Evolutionary conservation across 129 eudicot species (phyloP), one percentile per base, ranked within the genome.

Genomic region (Helichrysum umbraculigerum): DNA sequence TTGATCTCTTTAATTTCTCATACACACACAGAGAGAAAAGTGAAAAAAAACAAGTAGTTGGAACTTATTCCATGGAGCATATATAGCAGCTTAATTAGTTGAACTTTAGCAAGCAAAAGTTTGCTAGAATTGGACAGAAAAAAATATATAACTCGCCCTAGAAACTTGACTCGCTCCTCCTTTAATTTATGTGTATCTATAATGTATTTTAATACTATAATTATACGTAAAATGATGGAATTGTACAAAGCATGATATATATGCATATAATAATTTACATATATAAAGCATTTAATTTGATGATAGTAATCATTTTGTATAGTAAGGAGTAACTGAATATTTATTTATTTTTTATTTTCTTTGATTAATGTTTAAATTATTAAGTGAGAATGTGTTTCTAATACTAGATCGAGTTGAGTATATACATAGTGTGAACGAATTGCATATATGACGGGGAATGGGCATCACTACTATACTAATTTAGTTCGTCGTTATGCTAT

Each of bases 51-150:
- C 75, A 77, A 58, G 79, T 77, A 73, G 84, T 64, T 82, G 86
- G 72, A 82, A 75, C 74, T 73, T 72, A 77, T 67, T 77, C 79
- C 34, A 17, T 64, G 62, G 76, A 66, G 68, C 25, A 73, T 72
- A 71, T 67, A 72, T 61, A 61, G 19, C 71, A 70, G 71, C 52
- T 70, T 32, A 61, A 70, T 78, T 78, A 77, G 86, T 47, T 66
- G 50, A 66, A 77, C 58, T 68, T 71, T 35, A 35, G 80, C 39
- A 60, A 47, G 76, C 19, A 60, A 66, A 83, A 78, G 87, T 75
- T 77, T 83, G 83, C 83, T 88, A 78, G 81, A 88, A 88, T 88
- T 83, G 85, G 92, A 88, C 85, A 85, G 81, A 79, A 85, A 82
- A 78, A 44, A 14, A 14, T 3, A 47, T 11, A 83, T 39, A 68